A percentile compares a stretch with the other conserved stretches of the same genome.
These are phyloP conservation scores for Scleroderma bovista DNA, from an alignment of 768 basidiomycete species.

Conservation along the genomic window DNA sequence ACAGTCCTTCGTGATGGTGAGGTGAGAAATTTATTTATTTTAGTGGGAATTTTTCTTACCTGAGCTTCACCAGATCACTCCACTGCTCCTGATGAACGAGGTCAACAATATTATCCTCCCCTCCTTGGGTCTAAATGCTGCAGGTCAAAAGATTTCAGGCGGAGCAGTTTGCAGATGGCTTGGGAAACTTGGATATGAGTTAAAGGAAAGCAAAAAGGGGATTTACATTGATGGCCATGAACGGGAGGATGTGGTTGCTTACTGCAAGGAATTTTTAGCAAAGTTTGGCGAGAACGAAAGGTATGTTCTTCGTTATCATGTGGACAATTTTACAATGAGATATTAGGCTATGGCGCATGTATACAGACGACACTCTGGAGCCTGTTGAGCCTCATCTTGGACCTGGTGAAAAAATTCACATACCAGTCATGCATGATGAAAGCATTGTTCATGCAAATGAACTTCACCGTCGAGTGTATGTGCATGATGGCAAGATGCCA, in stretches of 20 bases:
- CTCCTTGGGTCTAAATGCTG: conserved; percentile 1
- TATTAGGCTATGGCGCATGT: conserved; percentile 5
- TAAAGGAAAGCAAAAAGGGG: conserved; percentile 22
- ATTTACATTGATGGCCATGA: conserved; percentile 26
- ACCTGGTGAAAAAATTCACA: conserved; percentile 8
- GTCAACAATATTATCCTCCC: conserved; percentile 2
- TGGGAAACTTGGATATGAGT: conserved; percentile 19
- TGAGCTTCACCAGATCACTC: neutral
- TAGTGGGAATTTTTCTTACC: too few species aligned
- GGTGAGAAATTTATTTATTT: neutral
- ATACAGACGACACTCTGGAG: conserved; percentile 4
- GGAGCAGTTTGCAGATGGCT: conserved; percentile 31
- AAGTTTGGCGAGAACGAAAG: conserved; percentile 2
- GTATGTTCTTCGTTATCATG: neutral
- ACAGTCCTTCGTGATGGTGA: neutral
- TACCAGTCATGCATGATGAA: conserved; percentile 19
- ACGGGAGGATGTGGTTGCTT: conserved; percentile 16
- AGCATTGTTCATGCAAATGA: conserved; percentile 19
- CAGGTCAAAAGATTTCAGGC: conserved; percentile 11
- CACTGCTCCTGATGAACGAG: neutral
- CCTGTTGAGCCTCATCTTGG: conserved; percentile 10
- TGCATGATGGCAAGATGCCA: conserved; percentile 18
- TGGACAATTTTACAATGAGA: neutral
- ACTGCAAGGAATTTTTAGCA: conserved; percentile 6
- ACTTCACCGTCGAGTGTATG: conserved; percentile 8